Evolutionary conservation across 768 basidiomycete genomes (phyloP), one percentile per base, ranked within the genome.

Genomic region (Saitozyma podzolica): DNA sequence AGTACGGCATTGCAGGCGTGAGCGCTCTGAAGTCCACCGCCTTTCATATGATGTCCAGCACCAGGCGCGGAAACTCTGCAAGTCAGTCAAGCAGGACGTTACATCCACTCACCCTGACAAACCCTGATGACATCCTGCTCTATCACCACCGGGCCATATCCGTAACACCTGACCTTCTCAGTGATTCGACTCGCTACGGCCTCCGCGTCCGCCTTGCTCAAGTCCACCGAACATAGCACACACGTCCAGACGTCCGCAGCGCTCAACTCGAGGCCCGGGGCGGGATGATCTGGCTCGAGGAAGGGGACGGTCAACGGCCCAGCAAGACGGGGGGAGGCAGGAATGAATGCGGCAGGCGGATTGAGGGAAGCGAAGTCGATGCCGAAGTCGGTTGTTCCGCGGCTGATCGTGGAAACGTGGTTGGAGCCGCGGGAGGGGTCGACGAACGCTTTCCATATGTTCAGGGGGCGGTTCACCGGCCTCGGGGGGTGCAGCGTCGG

Each of bases 141-240:
- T 20, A 60, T 13, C 20, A 60, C 40, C 10, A 60, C 59, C 11
- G 59, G 59, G 51, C 59, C 59, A 42, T 40, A 60, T 9, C 59
- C 59, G 40, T 60, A 60, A 54, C 59, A 60, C 40, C 59, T 40
- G 40, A 60, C 59, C 29, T 41, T 51, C 17, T 17, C 13, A 14
- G 59, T 45, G 14, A 60, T 19, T 8, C 40, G n/a, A 19, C 10
- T 41, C 16, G 59, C 59, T 9, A 60, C 17, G 14, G 11, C n/a
- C 19, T 52, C 50, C 20, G 41, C 42, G 41, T 60, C 59, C 7
- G 40, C 40, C 50, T 40, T 17, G 39, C 14, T 20, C 14, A 60
- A 13, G 45, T 60, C 52, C 11, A 60, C 50, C n/a, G 51, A 16
- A 43, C 39, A n/a, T 9, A 60, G 50, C n/a, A 60, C 37, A 17